phyloP scores from a whole-genome alignment of 768 basidiomycete species.

The Symmetrospora coprosmae region DNA sequence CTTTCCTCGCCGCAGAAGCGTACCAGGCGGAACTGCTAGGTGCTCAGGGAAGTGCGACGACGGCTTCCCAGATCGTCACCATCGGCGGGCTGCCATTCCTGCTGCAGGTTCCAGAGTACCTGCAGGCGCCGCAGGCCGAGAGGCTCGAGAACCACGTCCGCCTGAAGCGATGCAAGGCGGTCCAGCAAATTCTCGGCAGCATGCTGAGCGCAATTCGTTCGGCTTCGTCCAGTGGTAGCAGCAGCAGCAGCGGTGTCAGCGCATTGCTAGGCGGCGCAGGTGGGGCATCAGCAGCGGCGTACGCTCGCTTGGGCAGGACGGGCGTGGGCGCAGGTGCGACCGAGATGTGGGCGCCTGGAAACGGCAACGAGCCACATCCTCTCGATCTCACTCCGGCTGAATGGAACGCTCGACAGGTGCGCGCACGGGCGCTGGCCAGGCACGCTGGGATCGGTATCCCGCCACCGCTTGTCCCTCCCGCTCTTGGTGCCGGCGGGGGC shows the following conservation, averaged over 20 bases:
- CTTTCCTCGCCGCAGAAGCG: not conserved
- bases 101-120: not conserved
- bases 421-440: no score
- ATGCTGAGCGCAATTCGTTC: not conserved
- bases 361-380: no score
- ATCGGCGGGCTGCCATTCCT: constrained; percentile 20
- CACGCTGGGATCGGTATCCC: not conserved
- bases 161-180: not conserved
- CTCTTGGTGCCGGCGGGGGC: not conserved
- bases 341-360: no score
- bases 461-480: not conserved
- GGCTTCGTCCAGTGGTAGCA: not conserved
- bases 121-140: not conserved
- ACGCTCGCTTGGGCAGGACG: no score
- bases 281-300: not conserved
- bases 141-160: constrained; percentile 1
- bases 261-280: no score
- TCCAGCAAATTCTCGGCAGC: not conserved
- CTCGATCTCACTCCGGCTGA: no score
- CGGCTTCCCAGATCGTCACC: constrained; percentile 12
- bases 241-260: no score
- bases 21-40: not conserved
- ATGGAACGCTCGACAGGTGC: no score
- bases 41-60: not conserved
- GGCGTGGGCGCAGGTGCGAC: not conserved